Evolutionary conservation across 2,329 filamentous ascomycete species (phyloP), one percentile per base, ranked within the genome.

Genomic region (Shiraia sp.): DNA sequence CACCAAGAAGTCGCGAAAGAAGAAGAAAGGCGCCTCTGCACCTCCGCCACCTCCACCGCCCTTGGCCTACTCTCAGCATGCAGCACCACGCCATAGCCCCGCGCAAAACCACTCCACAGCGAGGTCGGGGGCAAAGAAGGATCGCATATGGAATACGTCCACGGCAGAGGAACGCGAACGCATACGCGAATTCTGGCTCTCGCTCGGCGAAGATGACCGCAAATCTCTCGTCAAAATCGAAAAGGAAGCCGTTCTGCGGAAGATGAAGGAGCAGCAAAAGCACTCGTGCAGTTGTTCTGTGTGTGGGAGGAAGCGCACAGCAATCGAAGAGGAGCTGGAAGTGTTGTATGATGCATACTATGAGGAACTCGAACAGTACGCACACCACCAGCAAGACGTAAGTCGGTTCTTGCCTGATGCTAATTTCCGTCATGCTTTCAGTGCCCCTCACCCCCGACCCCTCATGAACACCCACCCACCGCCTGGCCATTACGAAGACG

Each of bases 241-340:
- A 72, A 99, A 99, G 74, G 92, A 99, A 71, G 92, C 93, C 6
- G 93, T 99, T 0, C 75, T 99, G 42, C 90, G 89, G 65, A 99
- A 99, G 77, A 99, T 99, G 93, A 99, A 99, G 78, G 93, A 99
- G 71, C 93, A 99, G 71, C 93, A 99, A 71, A 97, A 97, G 72
- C 91, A 97, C 69, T 97, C 92, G 2, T 99, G 93, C 76, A 96
- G 91, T 69, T 99, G 93, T 72, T 95, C 90, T 4, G 92, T 99
- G 28, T 99, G 93, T 70, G 93, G 93, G 38, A 83, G 93, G 54
- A 99, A 99, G 75, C 84, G 93, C 39, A 96, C 88, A 10, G 93
- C 93, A 27, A 99, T 99, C 57, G 93, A 99, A 72, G 93, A 99
- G 72, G 93, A 99, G 71, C 78, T 99, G 10, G 93, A 99, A 67